These are phyloP conservation scores for Talaromyces adpressus DNA, from an alignment of 495 filamentous ascomycete genomes.

Conservation along the genomic window DNA sequence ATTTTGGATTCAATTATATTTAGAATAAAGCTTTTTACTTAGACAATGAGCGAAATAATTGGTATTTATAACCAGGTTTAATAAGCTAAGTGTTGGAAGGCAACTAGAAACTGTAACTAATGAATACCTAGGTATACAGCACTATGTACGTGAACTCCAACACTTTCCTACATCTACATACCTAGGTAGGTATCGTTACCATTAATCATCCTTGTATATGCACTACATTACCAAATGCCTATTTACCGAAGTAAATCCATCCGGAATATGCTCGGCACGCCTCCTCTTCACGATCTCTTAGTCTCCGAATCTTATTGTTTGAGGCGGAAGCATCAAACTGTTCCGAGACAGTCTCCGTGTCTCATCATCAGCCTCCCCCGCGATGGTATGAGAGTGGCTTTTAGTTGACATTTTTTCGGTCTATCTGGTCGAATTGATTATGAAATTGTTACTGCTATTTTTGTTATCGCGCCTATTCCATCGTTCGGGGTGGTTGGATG, in stretches of 20 bases:
- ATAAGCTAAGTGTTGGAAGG: too few relatives aligned
- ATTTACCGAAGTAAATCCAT: not conserved
- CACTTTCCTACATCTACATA: too few relatives aligned
- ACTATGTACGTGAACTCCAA: too few relatives aligned
- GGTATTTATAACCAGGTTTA: too few relatives aligned
- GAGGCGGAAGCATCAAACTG: not conserved
- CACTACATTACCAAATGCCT: too few relatives aligned
- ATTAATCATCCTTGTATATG: too few relatives aligned
- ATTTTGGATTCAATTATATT: too few relatives aligned
- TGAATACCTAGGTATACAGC: too few relatives aligned
- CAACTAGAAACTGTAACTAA: too few relatives aligned
- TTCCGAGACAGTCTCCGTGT: not conserved
- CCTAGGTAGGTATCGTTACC: too few relatives aligned
- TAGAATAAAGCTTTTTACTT: too few relatives aligned
- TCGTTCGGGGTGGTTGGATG: not conserved
- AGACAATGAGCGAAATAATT: too few relatives aligned
- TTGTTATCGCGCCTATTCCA: not conserved
- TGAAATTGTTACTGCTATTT: not conserved
- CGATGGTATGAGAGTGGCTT: not conserved
- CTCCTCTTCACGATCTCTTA: not conserved
- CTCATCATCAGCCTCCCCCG: not conserved
- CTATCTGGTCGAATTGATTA: not conserved
- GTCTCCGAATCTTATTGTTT: not conserved
- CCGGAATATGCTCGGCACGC: not conserved
- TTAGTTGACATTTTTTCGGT: not conserved